Conservation (phyloP, 306 rosid genomes). For the Hippophae gyantsensis region DNA sequence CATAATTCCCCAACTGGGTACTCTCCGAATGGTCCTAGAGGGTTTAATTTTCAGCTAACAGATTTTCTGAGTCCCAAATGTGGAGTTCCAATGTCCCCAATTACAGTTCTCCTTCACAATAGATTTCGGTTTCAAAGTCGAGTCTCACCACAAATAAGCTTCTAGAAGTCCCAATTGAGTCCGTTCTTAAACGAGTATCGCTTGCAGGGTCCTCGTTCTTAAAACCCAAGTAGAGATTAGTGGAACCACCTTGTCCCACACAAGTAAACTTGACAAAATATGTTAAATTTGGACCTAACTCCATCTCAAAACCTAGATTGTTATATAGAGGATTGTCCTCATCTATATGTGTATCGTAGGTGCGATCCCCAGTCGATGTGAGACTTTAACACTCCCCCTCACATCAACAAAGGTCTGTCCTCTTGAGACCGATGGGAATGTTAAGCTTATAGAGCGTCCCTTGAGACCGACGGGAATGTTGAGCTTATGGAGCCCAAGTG, state of each 20-base stretch:
- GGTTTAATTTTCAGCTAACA: conserved; percentile 21
- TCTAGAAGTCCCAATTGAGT: conserved; percentile 25
- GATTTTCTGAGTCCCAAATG: conserved; percentile 21
- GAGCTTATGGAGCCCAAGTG: too few species aligned
- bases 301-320: too few species aligned
- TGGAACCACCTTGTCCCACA: conserved; percentile 36
- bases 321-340: too few species aligned
- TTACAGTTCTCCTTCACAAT: conserved; percentile 23
- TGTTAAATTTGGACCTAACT: too few species aligned
- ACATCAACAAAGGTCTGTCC: too few species aligned
- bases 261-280: conserved; percentile 20
- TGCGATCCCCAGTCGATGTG: too few species aligned
- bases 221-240: conserved; percentile 58
- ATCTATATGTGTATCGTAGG: too few species aligned
- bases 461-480: too few species aligned
- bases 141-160: conserved; percentile 23
- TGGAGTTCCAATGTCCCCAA: conserved; percentile 12
- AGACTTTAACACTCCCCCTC: too few species aligned
- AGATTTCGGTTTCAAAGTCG: conserved; percentile 4
- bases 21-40: conserved; percentile 16
- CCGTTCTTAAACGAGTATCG: conserved; percentile 18
- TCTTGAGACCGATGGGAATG: too few species aligned
- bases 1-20: conserved; percentile 21
- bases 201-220: conserved; percentile 38
- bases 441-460: too few species aligned